Conservation (phyloP, 2,329 filamentous ascomycete genomes). For the Aspergillus chevalieri region DNA sequence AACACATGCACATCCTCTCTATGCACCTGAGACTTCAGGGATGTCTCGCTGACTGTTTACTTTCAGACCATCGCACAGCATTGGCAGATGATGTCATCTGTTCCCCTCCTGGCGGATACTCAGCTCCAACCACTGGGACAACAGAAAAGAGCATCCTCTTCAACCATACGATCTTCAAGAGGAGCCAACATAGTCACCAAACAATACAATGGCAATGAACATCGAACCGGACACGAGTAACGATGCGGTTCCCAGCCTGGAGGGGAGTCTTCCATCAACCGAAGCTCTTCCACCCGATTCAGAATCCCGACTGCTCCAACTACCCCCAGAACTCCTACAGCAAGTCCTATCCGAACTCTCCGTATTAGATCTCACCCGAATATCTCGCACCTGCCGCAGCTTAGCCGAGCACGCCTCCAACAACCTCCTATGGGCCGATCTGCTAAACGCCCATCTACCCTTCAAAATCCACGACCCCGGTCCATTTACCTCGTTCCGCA, state of each 20-base stretch:
- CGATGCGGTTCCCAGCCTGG: not conserved
- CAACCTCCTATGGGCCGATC: slow-evolving; percentile 65
- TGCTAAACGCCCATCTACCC: slow-evolving; percentile 65
- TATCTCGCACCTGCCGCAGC: slow-evolving; percentile 56
- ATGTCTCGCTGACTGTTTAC: not conserved
- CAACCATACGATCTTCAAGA: not conserved
- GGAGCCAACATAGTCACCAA: too few relatives aligned
- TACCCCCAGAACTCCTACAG: slow-evolving; percentile 71
- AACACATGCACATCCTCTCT: too few relatives aligned
- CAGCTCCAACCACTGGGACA: slow-evolving; percentile 1
- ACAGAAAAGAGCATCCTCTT: not conserved
- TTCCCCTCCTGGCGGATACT: not conserved
- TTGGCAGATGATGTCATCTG: not conserved
- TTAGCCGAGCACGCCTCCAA: slow-evolving; percentile 56
- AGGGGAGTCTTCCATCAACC: not conserved
- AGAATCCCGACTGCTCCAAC: slow-evolving; percentile 26
- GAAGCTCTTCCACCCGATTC: not conserved
- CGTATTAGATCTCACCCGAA: slow-evolving; percentile 55
- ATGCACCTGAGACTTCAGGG: not conserved
- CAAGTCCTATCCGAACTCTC: slow-evolving; percentile 63
- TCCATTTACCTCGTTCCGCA: slow-evolving; percentile 59
- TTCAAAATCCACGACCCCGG: slow-evolving; percentile 49
- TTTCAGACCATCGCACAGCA: not conserved
- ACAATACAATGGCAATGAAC: not conserved
- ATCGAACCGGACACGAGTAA: not conserved